phyloP scores from a whole-genome alignment of 345 rosid genomes.

The Hibiscus syriacus region DNA sequence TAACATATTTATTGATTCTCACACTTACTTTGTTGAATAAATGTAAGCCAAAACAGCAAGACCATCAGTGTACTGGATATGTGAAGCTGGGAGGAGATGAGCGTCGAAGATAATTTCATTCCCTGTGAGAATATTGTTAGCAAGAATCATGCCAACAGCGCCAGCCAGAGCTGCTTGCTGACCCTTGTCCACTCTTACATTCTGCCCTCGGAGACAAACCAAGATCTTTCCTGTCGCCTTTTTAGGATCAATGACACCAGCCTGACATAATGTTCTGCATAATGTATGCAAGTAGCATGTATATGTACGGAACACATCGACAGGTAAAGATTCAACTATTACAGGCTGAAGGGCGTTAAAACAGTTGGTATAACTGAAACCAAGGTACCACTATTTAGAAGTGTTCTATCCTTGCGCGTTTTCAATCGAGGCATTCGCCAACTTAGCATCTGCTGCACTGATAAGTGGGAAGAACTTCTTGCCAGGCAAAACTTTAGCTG shows the following conservation, averaged over 20 bases:
- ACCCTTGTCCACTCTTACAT: constrained; percentile 54
- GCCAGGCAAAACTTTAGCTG: constrained; percentile 34
- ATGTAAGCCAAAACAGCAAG: constrained; percentile 38
- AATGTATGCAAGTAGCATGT: neutral
- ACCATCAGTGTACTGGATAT: constrained; percentile 45
- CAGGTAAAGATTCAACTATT: neutral
- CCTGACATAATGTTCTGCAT: constrained; percentile 47
- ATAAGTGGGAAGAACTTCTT: constrained; percentile 54
- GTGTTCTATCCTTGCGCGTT: constrained; percentile 47
- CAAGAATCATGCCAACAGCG: constrained; percentile 75
- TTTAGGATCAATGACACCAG: constrained; percentile 53
- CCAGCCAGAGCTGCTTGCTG: constrained; percentile 54
- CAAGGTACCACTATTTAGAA: neutral
- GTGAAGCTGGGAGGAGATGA: constrained; percentile 74
- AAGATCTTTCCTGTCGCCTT: constrained; percentile 67
- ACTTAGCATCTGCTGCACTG: constrained; percentile 45
- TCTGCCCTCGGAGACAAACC: constrained; percentile 56
- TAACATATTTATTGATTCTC: neutral
- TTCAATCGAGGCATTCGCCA: constrained; percentile 35
- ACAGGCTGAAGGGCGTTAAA: neutral
- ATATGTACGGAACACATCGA: neutral
- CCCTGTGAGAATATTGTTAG: constrained; percentile 32
- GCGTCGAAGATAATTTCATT: constrained; percentile 48
- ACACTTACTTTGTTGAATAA: constrained; percentile 40
- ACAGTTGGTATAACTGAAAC: neutral